A percentile compares a stretch with the other conserved stretches of the same genome.
Conservation (phyloP, 2,329 filamentous ascomycete genomes). For the Epichloe aotearoae region DNA sequence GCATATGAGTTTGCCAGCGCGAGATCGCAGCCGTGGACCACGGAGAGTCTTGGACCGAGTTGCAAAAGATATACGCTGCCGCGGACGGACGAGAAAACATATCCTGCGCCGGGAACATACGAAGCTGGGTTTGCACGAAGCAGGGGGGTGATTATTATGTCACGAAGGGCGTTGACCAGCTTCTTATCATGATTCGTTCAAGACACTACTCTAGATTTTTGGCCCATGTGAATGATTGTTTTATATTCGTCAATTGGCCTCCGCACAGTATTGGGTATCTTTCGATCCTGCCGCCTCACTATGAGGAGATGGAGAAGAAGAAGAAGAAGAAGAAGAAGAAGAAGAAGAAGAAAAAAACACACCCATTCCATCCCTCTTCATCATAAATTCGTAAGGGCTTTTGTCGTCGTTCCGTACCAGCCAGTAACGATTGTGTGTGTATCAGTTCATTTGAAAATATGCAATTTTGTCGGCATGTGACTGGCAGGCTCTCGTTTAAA, state of each 20-base stretch:
- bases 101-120: slow-evolving; percentile 14
- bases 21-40: slow-evolving; percentile 22
- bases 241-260: not conserved
- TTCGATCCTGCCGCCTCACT: not conserved
- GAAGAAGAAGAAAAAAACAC: not conserved
- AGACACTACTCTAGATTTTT: not conserved
- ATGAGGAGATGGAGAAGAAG: not conserved
- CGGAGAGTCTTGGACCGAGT: slow-evolving; percentile 17
- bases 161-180: not conserved
- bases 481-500: not conserved
- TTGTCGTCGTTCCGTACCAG: slow-evolving; percentile 14
- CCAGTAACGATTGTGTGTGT: slow-evolving; percentile 11
- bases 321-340: not conserved
- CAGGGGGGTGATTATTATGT: not conserved
- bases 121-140: slow-evolving; percentile 1
- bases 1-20: slow-evolving; percentile 25
- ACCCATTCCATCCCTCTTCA: not conserved
- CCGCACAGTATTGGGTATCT: not conserved
- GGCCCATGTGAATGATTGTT: not conserved
- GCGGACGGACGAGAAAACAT: slow-evolving; percentile 16
- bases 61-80: slow-evolving; percentile 20
- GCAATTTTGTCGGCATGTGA: slow-evolving; percentile 3
- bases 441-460: not conserved
- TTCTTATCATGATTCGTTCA: not conserved
- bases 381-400: slow-evolving; percentile 5